Base-by-base conservation (phyloP, 345 rosid species). In the Citrus reticulata region DNA sequence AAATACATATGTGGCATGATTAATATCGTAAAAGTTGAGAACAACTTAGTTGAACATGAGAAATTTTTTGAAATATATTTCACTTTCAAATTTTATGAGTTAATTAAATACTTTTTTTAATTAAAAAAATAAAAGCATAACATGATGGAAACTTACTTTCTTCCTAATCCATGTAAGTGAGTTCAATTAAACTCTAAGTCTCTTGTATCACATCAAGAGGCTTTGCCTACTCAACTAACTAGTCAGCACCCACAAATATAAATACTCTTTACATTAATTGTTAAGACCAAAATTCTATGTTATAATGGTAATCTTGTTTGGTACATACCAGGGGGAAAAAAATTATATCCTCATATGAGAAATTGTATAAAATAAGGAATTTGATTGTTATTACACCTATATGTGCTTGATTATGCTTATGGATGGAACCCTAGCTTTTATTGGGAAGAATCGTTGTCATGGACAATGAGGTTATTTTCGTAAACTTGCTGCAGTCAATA, bases 381-480 rank as follows among this genome's bases (percentile, higher is more conserved):
- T 54, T 20, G 58, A 54, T 0, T 54, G 58, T 54, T 46, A 46
- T 46, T 46, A 46, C 51, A 46, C 17, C 16, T 46, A 46, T 46
- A 13, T 46, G 51, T 13, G 17, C 51, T 46, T 46, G 51, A 46
- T n/a, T 57, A 19, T 19, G 61, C 9, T 65, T 2, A 66, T 66
- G 29, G 4, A 66, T 19, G 46, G 57, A 71, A 71, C 57, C 74
- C 74, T 9, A 30, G 74, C 14, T 7, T 17, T 4, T 24, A 16
- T 40, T 24, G 14, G 57, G 30, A 57, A 46, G 72, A 63, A 27
- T 63, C 40, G 42, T 14, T 24, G 49, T 11, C 4, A 2, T 9
- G 6, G 46, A 62, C 35, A 16, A 17, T 2, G 59, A 25, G 79
- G 85, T 4, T 64, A 83, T 60, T 51, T 66, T 59, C 6, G 76